phyloP scores from a whole-genome alignment of 257 asterid species.

The Penstemon newberryi region DNA sequence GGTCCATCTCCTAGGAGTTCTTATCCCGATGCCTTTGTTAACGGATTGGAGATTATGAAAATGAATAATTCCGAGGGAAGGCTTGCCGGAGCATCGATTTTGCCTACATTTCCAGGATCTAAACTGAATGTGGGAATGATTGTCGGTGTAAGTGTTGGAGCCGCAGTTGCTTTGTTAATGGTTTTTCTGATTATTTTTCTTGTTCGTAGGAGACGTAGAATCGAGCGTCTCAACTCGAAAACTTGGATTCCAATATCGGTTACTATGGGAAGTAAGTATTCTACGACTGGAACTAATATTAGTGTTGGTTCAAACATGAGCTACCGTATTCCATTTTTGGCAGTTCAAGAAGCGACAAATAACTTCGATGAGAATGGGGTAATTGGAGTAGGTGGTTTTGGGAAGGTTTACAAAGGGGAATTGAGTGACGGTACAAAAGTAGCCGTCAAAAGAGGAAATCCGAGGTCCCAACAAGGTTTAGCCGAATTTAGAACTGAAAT shows the following conservation, averaged over 20 bases:
- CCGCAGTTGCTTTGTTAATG: conserved; percentile 32
- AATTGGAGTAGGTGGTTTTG: conserved; percentile 85
- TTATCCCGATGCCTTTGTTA: conserved; percentile 59
- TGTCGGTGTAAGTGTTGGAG: conserved; percentile 61
- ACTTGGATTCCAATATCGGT: conserved; percentile 75
- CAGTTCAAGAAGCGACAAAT: conserved; percentile 73
- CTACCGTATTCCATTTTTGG: conserved; percentile 74
- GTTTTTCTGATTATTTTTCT: conserved; percentile 40
- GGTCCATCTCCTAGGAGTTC: conserved; percentile 55
- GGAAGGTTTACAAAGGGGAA: conserved; percentile 79
- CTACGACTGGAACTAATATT: conserved; percentile 62
- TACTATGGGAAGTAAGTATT: conserved; percentile 81
- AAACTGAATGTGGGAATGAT: conserved; percentile 59
- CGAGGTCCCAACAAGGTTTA: conserved; percentile 53
- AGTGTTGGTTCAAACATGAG: conserved; percentile 63
- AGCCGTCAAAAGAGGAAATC: conserved; percentile 82
- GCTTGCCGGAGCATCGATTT: conserved; percentile 48
- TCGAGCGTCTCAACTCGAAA: conserved; percentile 51
- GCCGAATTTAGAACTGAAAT: conserved; percentile 80
- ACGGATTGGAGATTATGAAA: conserved; percentile 79
- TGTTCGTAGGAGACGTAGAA: conserved; percentile 43
- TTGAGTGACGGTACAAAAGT: conserved; percentile 63
- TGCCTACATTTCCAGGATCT: conserved; percentile 38
- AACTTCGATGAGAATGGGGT: conserved; percentile 69
- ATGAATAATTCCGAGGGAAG: conserved; percentile 61